These are phyloP conservation scores for Scheffersomyces lignosus DNA, from an alignment of 805 yeast genomes.

Conservation along the genomic window DNA sequence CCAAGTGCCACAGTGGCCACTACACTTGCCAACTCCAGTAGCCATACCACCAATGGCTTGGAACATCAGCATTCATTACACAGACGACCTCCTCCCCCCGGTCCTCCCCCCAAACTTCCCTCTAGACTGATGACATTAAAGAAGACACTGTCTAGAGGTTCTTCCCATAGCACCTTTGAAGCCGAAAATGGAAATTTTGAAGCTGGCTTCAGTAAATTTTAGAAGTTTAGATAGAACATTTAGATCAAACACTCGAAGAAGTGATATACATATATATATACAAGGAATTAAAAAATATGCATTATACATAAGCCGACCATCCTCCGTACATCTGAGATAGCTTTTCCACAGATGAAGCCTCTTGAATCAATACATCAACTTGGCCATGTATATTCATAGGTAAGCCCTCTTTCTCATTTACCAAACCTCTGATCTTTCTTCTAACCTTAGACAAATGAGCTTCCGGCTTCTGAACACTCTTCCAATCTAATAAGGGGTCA, in stretches of 20 bases:
- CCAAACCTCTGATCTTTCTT: constrained; percentile 79
- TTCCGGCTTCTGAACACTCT: constrained; percentile 52
- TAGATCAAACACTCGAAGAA: no score
- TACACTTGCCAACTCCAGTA: no score
- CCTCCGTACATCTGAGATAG: constrained; percentile 90
- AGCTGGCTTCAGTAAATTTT: no score
- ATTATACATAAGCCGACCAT: constrained; percentile 63
- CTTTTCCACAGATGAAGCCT: constrained; percentile 70
- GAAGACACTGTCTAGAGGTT: no score
- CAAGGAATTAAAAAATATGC: not conserved
- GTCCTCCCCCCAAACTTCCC: no score
- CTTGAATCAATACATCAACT: constrained; percentile 83
- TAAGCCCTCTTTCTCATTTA: constrained; percentile 74
- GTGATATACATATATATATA: not conserved
- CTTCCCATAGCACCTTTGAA: no score
- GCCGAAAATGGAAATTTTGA: no score
- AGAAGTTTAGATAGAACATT: no score
- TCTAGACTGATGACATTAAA: no score
- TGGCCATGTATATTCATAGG: constrained; percentile 91
- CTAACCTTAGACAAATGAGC: constrained; percentile 71
- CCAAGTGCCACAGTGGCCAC: not conserved
- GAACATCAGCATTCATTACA: no score
- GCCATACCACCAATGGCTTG: no score
- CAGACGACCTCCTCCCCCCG: no score
- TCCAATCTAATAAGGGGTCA: constrained; percentile 89